Conservation (phyloP, 2,329 filamentous ascomycete species). For the Colletotrichum limetticola region DNA sequence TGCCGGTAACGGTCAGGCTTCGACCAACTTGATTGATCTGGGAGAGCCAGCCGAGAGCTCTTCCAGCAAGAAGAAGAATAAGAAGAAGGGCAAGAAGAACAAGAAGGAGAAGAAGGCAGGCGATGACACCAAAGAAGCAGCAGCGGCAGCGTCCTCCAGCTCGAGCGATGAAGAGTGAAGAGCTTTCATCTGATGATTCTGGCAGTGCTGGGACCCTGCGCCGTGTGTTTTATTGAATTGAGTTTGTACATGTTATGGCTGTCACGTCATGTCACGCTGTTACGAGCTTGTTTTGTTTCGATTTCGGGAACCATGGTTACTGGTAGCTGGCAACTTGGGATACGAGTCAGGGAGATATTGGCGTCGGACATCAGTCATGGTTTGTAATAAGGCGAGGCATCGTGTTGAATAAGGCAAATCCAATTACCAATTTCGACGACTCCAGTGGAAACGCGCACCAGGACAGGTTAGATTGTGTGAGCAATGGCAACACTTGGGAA, state of each 20-base stretch:
- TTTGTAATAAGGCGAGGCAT: constrained; percentile 6
- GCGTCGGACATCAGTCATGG: constrained; percentile 5
- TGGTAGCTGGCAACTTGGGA: neutral
- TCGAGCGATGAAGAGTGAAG: constrained; percentile 29
- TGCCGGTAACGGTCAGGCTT: neutral
- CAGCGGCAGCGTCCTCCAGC: constrained; percentile 3
- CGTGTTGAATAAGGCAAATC: neutral
- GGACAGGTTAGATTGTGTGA: neutral
- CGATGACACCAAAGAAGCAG: neutral
- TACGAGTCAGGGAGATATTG: constrained; percentile 9
- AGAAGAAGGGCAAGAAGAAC: constrained; percentile 21
- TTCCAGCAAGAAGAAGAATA: constrained; percentile 1
- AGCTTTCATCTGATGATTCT: neutral
- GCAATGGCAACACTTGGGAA: neutral
- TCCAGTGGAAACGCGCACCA: neutral
- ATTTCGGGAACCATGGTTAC: neutral
- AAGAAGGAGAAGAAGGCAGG: constrained; percentile 19
- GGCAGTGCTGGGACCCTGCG: neutral
- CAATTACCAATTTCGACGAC: constrained; percentile 2
- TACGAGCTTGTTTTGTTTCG: neutral
- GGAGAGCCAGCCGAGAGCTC: neutral
- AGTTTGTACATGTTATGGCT: neutral
- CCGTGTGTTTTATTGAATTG: neutral
- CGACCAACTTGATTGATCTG: constrained; percentile 19
- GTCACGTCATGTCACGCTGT: neutral